Evolutionary conservation across 306 rosid species (phyloP).

Genomic region (Vigna mungo): DNA sequence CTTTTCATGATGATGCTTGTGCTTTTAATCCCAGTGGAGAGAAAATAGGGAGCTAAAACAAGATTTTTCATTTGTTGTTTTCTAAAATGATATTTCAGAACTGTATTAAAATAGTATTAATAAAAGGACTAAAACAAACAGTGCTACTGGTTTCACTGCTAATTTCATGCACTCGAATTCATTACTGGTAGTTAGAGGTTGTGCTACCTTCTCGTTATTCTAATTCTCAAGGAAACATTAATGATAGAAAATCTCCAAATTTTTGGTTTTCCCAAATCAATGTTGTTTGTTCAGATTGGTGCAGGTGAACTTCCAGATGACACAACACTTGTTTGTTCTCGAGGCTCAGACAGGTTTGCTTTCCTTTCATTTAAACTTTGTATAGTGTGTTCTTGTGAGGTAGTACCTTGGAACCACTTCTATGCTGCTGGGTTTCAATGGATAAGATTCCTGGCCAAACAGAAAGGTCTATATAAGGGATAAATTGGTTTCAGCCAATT

Average conservation of each 20-base stretch:
- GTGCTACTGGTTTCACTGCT: conserved; percentile 22
- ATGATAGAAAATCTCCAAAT: conserved; percentile 3
- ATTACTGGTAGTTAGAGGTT: not conserved
- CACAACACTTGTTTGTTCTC: conserved; percentile 78
- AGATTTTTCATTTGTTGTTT: not conserved
- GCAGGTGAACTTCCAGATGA: conserved; percentile 97
- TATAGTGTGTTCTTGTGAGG: conserved; percentile 34
- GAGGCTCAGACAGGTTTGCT: conserved; percentile 91
- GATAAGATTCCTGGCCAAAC: conserved; percentile 28
- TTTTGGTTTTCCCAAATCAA: conserved; percentile 41
- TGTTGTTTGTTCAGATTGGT: conserved; percentile 77
- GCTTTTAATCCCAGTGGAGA: not conserved
- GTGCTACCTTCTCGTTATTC: not conserved
- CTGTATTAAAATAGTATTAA: not conserved
- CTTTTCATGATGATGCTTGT: conserved; percentile 26
- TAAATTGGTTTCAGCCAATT: not conserved
- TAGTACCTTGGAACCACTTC: conserved; percentile 42
- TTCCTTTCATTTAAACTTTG: conserved; percentile 33
- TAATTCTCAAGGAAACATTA: conserved; percentile 20
- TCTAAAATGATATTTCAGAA: conserved; percentile 1
- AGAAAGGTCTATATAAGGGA: conserved; percentile 13
- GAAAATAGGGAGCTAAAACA: conserved; percentile 21
- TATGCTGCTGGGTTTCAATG: conserved; percentile 53
- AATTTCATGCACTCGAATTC: not conserved
- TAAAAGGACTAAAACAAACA: not conserved